phyloP scores from a whole-genome alignment of 1,139 yeast genomes.

The Diutina ranongensis region DNA sequence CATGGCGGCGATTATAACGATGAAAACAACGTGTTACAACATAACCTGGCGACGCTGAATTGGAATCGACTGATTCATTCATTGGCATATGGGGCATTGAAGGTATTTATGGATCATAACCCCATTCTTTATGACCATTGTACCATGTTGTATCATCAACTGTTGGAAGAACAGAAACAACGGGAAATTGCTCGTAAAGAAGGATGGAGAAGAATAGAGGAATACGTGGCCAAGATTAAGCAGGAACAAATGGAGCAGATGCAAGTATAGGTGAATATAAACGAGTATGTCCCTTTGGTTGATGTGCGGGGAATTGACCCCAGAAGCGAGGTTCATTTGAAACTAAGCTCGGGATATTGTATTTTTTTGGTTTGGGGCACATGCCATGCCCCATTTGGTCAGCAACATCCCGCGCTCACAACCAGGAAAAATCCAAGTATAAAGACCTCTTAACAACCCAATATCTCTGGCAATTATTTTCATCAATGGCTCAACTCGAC shows the following conservation, averaged over 20 bases:
- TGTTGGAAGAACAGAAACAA: conserved; percentile 12
- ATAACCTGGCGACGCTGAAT: conserved; percentile 37
- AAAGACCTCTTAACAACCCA: too few relatives aligned
- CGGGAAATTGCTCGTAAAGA: neutral
- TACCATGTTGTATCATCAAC: conserved; percentile 71
- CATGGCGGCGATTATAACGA: conserved; percentile 17
- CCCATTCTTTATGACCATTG: conserved; percentile 89
- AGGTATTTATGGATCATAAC: conserved; percentile 88
- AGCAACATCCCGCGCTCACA: too few relatives aligned
- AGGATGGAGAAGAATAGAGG: conserved; percentile 4
- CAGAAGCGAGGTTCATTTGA: too few relatives aligned
- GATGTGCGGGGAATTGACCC: too few relatives aligned
- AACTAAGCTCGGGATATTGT: too few relatives aligned
- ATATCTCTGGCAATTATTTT: too few relatives aligned
- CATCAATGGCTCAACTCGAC: neutral
- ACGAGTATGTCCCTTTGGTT: too few relatives aligned
- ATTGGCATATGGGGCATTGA: conserved; percentile 82
- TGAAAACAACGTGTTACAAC: conserved; percentile 24
- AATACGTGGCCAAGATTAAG: conserved; percentile 5
- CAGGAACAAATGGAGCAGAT: neutral
- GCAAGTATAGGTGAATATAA: neutral
- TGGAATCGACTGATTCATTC: conserved; percentile 95
- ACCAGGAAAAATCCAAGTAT: too few relatives aligned
- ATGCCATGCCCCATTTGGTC: too few relatives aligned
- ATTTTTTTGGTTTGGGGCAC: too few relatives aligned